These are phyloP conservation scores for Epichloe sibirici DNA, from an alignment of 2,329 filamentous ascomycete species.

Conservation along the genomic window DNA sequence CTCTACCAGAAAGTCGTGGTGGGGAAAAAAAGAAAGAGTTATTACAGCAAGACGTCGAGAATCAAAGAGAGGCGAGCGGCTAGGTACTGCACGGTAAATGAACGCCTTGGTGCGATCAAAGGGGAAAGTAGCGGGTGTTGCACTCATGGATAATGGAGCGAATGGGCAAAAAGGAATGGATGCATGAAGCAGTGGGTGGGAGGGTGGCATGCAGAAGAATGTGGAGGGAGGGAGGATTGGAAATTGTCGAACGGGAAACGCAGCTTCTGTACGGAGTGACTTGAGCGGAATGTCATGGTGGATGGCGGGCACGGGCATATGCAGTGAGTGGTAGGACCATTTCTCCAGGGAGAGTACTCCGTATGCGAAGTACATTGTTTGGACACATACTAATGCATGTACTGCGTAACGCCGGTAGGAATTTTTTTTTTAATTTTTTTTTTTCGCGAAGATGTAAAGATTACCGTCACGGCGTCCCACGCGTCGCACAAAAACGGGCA, in stretches of 20 bases:
- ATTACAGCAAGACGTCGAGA: not conserved
- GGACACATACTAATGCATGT: not conserved
- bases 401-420: not conserved
- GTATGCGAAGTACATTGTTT: not conserved
- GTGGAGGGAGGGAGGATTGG: not conserved
- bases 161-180: not conserved
- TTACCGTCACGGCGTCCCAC: not conserved
- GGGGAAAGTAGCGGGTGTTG: not conserved
- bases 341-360: not conserved
- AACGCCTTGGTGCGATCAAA: not conserved
- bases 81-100: not conserved
- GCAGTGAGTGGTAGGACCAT: slow-evolving; percentile 3
- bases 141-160: not conserved
- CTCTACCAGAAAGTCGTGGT: not conserved
- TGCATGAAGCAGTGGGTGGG: slow-evolving; percentile 1
- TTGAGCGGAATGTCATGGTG: slow-evolving; percentile 3
- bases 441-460: not conserved
- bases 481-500: slow-evolving; percentile 1
- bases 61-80: not conserved
- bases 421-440: not conserved
- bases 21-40: not conserved
- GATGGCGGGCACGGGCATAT: slow-evolving; percentile 6
- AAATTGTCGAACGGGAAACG: not conserved
- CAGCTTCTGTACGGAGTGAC: not conserved
- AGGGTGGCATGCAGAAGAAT: not conserved